These are phyloP conservation scores for Xylaria sp. DNA, from an alignment of 2,329 filamentous ascomycete genomes.

Conservation along the genomic window DNA sequence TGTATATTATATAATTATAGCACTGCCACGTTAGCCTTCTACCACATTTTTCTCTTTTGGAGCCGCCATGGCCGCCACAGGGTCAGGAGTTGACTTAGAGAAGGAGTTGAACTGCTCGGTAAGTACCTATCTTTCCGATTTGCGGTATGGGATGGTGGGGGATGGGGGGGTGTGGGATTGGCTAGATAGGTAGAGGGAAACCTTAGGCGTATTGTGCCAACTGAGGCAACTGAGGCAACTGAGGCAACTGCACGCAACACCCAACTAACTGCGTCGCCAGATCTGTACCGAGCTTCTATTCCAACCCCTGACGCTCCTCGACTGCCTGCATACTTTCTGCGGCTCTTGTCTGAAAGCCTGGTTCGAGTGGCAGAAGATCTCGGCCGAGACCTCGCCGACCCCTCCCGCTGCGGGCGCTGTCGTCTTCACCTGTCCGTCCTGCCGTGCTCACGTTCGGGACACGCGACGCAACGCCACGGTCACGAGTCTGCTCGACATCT, in stretches of 20 bases:
- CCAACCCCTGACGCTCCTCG: conserved; percentile 88
- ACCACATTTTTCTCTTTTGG: conserved; percentile 6
- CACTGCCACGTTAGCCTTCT: not conserved
- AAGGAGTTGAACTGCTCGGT: conserved; percentile 96
- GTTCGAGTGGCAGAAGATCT: conserved; percentile 83
- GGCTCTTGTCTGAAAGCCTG: conserved; percentile 95
- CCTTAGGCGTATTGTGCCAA: not conserved
- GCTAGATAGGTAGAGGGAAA: not conserved
- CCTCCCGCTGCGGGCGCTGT: conserved; percentile 60
- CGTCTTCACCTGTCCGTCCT: conserved; percentile 90
- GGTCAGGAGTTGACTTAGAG: conserved; percentile 77
- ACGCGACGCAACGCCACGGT: conserved; percentile 92
- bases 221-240: not conserved
- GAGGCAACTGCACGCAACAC: not conserved
- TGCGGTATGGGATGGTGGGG: conserved; percentile 22
- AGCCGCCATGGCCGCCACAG: conserved; percentile 61
- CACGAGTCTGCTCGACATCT: conserved; percentile 90
- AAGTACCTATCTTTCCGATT: conserved; percentile 56
- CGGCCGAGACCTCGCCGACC: conserved; percentile 63
- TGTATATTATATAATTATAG: conserved; percentile 16
- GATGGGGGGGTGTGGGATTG: not conserved
- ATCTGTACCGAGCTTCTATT: conserved; percentile 97
- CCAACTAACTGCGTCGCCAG: conserved; percentile 58
- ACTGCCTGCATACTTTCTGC: conserved; percentile 96
- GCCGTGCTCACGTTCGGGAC: conserved; percentile 85